Evolutionary conservation across 257 asterid species (phyloP).

Genomic region (Rehmannia glutinosa): DNA sequence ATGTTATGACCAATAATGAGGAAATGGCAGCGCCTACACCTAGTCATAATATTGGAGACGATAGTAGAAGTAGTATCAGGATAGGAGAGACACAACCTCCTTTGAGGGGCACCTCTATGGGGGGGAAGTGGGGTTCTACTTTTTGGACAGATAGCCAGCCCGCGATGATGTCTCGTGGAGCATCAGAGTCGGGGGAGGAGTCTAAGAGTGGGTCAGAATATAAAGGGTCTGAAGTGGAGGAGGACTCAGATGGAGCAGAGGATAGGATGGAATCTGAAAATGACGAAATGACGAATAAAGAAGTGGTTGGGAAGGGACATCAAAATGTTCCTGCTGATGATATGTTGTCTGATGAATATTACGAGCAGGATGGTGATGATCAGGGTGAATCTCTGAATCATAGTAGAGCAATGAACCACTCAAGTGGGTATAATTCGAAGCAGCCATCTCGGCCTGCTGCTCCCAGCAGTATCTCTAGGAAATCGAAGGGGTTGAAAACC

Average conservation of each 20-base stretch:
- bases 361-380: slow-evolving; percentile 95
- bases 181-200: slow-evolving; percentile 78
- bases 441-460: slow-evolving; percentile 41
- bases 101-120: slow-evolving; percentile 31
- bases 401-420: slow-evolving; percentile 43
- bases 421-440: slow-evolving; percentile 55
- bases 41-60: slow-evolving; percentile 44
- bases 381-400: slow-evolving; percentile 64
- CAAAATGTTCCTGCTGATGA: slow-evolving; percentile 75
- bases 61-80: slow-evolving; percentile 27
- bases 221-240: slow-evolving; percentile 80
- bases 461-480: slow-evolving; percentile 41
- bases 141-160: slow-evolving; percentile 84
- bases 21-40: slow-evolving; percentile 47
- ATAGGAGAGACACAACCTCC: slow-evolving; percentile 35
- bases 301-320: slow-evolving; percentile 41
- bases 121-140: slow-evolving; percentile 84
- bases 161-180: slow-evolving; percentile 34
- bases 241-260: slow-evolving; percentile 56
- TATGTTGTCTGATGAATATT: slow-evolving; percentile 96
- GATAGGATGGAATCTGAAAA: slow-evolving; percentile 54
- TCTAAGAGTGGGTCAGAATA: slow-evolving; percentile 88
- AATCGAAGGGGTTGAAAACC: slow-evolving; percentile 47
- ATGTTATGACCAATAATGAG: slow-evolving; percentile 24
- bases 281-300: slow-evolving; percentile 39